phyloP scores from a whole-genome alignment of 1,284 basidiomycete species.

The Sutorius eximius region DNA sequence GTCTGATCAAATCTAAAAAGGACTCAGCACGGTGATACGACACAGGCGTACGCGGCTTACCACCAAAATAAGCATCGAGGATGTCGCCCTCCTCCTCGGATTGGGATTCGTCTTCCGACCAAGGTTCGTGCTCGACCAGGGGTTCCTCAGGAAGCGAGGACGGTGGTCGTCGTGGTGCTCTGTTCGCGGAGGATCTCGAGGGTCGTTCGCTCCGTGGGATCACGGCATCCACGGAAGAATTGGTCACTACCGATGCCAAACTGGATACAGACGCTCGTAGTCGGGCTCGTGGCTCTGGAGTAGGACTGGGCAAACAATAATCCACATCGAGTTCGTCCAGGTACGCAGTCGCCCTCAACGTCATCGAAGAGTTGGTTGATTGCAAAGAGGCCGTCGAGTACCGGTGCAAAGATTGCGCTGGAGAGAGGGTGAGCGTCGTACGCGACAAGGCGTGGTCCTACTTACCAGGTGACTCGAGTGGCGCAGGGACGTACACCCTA shows the following conservation, averaged over 20 bases:
- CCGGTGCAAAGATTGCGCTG: conserved; percentile 21
- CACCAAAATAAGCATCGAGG: conserved; percentile 49
- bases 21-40: conserved; percentile 9
- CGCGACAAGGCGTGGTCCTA: not conserved
- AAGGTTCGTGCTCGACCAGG: conserved; percentile 37
- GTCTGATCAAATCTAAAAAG: conserved; percentile 40
- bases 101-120: conserved; percentile 19
- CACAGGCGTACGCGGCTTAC: conserved; percentile 30
- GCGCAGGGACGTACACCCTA: conserved; percentile 21
- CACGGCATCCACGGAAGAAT: conserved; percentile 56
- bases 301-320: conserved; percentile 40
- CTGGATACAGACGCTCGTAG: conserved; percentile 53
- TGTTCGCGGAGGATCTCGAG: not conserved
- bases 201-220: conserved; percentile 39
- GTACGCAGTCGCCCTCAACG: conserved; percentile 29
- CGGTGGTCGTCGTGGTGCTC: conserved; percentile 7
- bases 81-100: conserved; percentile 47
- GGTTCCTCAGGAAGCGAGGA: conserved; percentile 16
- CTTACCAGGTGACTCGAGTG: conserved; percentile 19
- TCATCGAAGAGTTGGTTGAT: conserved; percentile 22
- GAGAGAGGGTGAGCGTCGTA: not conserved
- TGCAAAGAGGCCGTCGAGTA: conserved; percentile 25
- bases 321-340: conserved; percentile 43
- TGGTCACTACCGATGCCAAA: conserved; percentile 58
- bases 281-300: conserved; percentile 32